Evolutionary conservation across 371 early-diverging fungal genomes (phyloP).

Genomic region (Mucor racemosus): DNA sequence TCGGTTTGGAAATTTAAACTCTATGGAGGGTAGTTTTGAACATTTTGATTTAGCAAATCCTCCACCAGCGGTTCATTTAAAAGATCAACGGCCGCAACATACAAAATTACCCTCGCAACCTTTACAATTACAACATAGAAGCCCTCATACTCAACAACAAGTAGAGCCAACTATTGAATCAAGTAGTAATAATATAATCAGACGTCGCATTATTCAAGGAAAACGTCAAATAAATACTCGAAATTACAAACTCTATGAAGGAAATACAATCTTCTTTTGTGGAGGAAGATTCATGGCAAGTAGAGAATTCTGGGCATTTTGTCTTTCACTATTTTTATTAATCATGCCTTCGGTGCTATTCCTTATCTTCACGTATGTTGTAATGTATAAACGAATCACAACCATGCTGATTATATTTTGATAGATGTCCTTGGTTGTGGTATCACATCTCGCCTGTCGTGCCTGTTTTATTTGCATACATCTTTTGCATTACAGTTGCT

Average conservation of each 20-base stretch:
- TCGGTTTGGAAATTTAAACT: neutral
- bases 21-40: neutral
- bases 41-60: neutral
- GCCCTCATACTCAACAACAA: neutral
- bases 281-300: conserved; percentile 77
- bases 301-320: conserved; percentile 69
- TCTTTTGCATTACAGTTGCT: conserved; percentile 67
- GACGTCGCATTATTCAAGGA: conserved; percentile 1
- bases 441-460: conserved; percentile 62
- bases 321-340: conserved; percentile 68
- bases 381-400: neutral
- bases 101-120: no score
- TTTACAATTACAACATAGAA: neutral
- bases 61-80: neutral
- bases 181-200: no score
- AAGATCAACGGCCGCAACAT: neutral
- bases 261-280: conserved; percentile 65
- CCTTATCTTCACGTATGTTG: conserved; percentile 69
- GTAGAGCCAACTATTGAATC: neutral
- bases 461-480: conserved; percentile 74
- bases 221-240: conserved; percentile 16
- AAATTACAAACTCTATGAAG: conserved; percentile 45
- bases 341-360: conserved; percentile 71
- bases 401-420: neutral
- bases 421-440: conserved; percentile 76